Percentiles rank a stretch among this genome's conserved stretches.
Evolutionary conservation across 352 stramenopile genomes (phyloP).

Genomic region (Phytophthora foliorum): DNA sequence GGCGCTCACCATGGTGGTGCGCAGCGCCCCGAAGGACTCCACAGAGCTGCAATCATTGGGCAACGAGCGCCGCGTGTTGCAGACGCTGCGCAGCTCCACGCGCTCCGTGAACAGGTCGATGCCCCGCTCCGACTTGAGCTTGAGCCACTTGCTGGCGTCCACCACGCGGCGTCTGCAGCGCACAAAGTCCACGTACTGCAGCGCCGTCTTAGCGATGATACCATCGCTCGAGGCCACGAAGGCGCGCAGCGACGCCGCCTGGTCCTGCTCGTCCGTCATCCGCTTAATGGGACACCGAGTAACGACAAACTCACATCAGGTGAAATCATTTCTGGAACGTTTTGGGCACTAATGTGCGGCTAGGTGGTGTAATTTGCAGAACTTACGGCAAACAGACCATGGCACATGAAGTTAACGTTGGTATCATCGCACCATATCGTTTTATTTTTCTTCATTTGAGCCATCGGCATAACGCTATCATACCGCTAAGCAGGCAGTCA

Average conservation of each 20-base stretch:
- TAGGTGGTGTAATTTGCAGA: too few species aligned
- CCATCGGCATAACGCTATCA: too few species aligned
- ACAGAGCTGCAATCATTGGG: conserved; percentile 11
- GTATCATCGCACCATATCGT: too few species aligned
- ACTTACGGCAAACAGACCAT: too few species aligned
- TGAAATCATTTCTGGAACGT: conserved; percentile 13
- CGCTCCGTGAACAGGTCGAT: conserved; percentile 68
- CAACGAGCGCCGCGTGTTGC: conserved; percentile 17
- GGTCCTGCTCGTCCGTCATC: conserved; percentile 8
- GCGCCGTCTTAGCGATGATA: conserved; percentile 64
- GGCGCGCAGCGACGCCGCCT: conserved; percentile 38
- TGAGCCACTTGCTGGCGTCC: conserved; percentile 47
- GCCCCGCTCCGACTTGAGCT: conserved; percentile 52
- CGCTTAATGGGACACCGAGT: neutral
- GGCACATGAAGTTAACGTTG: too few species aligned
- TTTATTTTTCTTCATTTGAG: too few species aligned
- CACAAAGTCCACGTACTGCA: conserved; percentile 60
- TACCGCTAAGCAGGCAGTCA: too few species aligned
- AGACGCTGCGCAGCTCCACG: conserved; percentile 37
- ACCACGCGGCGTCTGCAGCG: conserved; percentile 48
- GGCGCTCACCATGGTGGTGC: conserved; percentile 57
- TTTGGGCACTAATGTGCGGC: neutral
- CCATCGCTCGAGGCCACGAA: conserved; percentile 60
- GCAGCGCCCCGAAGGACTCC: conserved; percentile 27
- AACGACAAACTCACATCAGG: neutral